Evolutionary conservation across 2,329 filamentous ascomycete species (phyloP).

Genomic region (Fragosphaeria purpurea): DNA sequence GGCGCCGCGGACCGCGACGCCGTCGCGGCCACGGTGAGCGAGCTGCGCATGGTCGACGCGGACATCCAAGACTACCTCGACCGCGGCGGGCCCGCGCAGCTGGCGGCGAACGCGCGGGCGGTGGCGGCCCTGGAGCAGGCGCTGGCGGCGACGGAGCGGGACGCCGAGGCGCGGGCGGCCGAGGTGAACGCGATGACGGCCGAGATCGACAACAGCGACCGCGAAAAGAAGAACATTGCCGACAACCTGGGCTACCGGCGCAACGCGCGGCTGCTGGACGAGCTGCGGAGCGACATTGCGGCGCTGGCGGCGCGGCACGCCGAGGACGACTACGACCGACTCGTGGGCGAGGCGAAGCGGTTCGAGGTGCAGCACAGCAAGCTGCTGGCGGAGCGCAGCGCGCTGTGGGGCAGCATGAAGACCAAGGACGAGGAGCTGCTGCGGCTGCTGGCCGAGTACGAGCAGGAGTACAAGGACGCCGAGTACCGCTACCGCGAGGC

Average conservation of each 20-base stretch:
- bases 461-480: slow-evolving; percentile 79
- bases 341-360: slow-evolving; percentile 56
- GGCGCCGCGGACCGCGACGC: slow-evolving; percentile 61
- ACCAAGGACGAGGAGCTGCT: slow-evolving; percentile 74
- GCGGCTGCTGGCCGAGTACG: slow-evolving; percentile 66
- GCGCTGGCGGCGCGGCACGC: slow-evolving; percentile 71
- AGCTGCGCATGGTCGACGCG: slow-evolving; percentile 63
- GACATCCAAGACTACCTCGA: slow-evolving; percentile 75
- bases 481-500: slow-evolving; percentile 71
- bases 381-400: slow-evolving; percentile 61
- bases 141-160: slow-evolving; percentile 54
- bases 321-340: slow-evolving; percentile 68
- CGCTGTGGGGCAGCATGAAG: slow-evolving; percentile 67
- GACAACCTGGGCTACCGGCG: slow-evolving; percentile 85
- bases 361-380: slow-evolving; percentile 60
- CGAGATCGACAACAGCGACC: slow-evolving; percentile 67
- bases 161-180: slow-evolving; percentile 56
- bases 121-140: slow-evolving; percentile 58
- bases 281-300: slow-evolving; percentile 58
- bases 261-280: slow-evolving; percentile 57
- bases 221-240: slow-evolving; percentile 73
- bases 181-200: slow-evolving; percentile 70
- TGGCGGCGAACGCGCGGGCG: slow-evolving; percentile 59
- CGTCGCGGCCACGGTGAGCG: slow-evolving; percentile 63
- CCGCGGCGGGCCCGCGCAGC: slow-evolving; percentile 60